Percentiles rank a stretch among this genome's conserved stretches.
Conservation (phyloP, 2,329 filamentous ascomycete species). For the Tolypocladium capitatum region DNA sequence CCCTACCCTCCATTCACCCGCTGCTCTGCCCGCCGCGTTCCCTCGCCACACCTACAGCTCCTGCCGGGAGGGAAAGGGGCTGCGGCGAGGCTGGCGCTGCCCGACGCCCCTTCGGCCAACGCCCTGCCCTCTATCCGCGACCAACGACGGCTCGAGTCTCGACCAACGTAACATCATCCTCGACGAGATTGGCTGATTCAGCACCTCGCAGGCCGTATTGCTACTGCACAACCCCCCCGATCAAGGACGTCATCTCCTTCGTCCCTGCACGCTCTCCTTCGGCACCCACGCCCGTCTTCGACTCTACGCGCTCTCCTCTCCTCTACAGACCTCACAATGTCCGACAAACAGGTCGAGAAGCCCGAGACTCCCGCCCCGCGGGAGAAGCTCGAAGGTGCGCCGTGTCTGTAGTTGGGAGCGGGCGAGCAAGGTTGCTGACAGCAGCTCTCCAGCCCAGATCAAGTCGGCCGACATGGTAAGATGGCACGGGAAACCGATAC, state of each 20-base stretch:
- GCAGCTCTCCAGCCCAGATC: slow-evolving; percentile 58
- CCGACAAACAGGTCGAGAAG: slow-evolving; percentile 26
- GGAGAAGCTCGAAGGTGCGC: slow-evolving; percentile 65
- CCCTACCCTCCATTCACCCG: too few species aligned
- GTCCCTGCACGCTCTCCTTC: background rate
- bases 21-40: too few species aligned
- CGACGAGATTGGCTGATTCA: background rate
- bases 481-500: background rate
- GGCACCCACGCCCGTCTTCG: background rate
- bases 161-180: background rate
- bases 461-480: slow-evolving; percentile 97
- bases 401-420: background rate
- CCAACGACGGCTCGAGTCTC: background rate
- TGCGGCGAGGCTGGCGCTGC: background rate
- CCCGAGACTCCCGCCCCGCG: slow-evolving; percentile 36
- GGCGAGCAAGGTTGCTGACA: slow-evolving; percentile 4
- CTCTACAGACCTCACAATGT: slow-evolving; percentile 13
- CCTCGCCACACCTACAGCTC: background rate
- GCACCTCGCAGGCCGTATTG: background rate
- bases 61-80: background rate
- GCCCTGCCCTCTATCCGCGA: background rate
- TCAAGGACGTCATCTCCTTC: background rate
- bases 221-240: background rate
- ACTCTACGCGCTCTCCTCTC: background rate
- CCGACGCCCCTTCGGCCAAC: background rate